These are phyloP conservation scores for Protea cynaroides DNA, from an alignment of 164 flowering plant species.

Conservation along the genomic window DNA sequence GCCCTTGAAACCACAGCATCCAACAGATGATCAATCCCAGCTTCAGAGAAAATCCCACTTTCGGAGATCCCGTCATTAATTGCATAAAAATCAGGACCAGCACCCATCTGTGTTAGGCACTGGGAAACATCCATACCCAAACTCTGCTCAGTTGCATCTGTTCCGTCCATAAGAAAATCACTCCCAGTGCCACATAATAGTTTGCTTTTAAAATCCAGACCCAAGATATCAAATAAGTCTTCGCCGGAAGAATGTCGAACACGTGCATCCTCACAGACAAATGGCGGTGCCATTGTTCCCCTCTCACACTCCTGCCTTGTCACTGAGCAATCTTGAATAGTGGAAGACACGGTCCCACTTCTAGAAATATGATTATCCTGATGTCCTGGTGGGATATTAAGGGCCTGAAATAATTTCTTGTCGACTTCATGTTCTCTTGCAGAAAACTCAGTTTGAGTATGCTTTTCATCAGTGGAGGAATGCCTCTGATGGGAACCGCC, in stretches of 20 bases:
- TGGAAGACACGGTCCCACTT: conserved; percentile 15
- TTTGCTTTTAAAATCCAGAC: conserved; percentile 43
- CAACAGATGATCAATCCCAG: conserved; percentile 53
- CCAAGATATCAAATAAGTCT: conserved; percentile 72
- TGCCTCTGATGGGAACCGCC: conserved; percentile 2
- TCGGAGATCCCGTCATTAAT: conserved; percentile 37
- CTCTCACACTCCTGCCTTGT: conserved; percentile 8
- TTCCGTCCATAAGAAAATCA: conserved; percentile 12
- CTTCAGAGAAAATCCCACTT: conserved; percentile 36
- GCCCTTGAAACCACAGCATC: conserved; percentile 84
- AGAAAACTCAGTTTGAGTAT: conserved; percentile 9
- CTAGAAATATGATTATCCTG: conserved; percentile 13
- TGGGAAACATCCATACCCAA: conserved; percentile 22
- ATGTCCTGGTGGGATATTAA: conserved; percentile 16
- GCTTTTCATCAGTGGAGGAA: conserved; percentile 12
- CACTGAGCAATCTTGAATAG: conserved; percentile 14
- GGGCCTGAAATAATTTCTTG: conserved; percentile 29
- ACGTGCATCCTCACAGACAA: conserved; percentile 18
- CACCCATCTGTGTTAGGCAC: conserved; percentile 15
- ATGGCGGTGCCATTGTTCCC: conserved; percentile 11
- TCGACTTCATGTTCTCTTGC: conserved; percentile 18
- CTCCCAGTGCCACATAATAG: conserved; percentile 28
- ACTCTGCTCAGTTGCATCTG: conserved; percentile 8
- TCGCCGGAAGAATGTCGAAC: conserved; percentile 35
- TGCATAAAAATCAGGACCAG: conserved; percentile 18